Evolutionary conservation across 768 basidiomycete genomes (phyloP), one percentile per base, ranked within the genome.

Genomic region (Pleurotus djamor): DNA sequence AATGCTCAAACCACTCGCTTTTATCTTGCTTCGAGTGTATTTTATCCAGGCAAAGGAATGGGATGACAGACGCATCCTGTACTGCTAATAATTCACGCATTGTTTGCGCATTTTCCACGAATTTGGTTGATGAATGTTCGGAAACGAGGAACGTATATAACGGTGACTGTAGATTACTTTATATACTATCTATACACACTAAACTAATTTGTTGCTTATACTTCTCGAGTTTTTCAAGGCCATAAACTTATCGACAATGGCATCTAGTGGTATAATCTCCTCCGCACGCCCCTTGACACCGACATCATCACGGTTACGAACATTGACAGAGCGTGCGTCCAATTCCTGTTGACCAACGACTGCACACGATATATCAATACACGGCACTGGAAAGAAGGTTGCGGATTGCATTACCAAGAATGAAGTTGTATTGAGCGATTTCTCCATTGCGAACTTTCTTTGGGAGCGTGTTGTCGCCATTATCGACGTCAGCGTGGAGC

Each of bases 401-500:
- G n/a, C 43, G 44, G 36, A 43, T 16, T 35, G 33, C 41, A 12
- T 57, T 61, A 97, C 96, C 94, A 64, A 98, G 82, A 66, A 98
- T 94, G 71, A 97, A 98, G 76, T 98, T 98, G 76, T 96, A 97
- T 72, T 98, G 96, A 35, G 95, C 92, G 63, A 96, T 86, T 76
- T 99, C 96, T 17, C 92, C 96, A 70, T 98, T 98, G 33, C 96
- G 84, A 68, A 99, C 93, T 82, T 98, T 98, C 85, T 98, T 98
- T 60, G 86, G 89, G 32, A 98, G 83, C 0, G 97, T 98, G 68
- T 97, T 89, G 44, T 89, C 87, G 37, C 91, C 87, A 64, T 96
- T 88, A 73, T 98, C 97, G 14, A 93, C 94, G 66, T 98, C 97
- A 48, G 91, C 89, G 68, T 84, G 98, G 51, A 99, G 74, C 1